A percentile compares a stretch with the other conserved stretches of the same genome.
These are phyloP conservation scores for Venturia carpophila DNA, from an alignment of 2,329 filamentous ascomycete species.

Conservation along the genomic window DNA sequence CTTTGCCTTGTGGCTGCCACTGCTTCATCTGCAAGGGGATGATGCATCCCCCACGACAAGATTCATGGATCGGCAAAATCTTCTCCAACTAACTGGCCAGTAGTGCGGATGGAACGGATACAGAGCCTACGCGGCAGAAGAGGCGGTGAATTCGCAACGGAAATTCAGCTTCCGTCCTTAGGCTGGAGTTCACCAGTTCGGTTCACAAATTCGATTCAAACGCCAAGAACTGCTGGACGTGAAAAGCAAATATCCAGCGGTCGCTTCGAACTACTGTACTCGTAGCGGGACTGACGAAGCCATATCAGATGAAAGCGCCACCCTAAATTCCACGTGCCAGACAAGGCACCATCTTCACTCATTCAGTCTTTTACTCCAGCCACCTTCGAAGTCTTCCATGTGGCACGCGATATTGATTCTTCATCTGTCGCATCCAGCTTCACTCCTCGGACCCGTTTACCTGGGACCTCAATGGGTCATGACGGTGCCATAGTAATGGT, in stretches of 20 bases:
- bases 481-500: background rate
- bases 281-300: background rate
- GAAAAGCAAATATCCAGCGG: background rate
- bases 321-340: background rate
- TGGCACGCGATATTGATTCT: background rate
- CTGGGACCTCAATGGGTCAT: background rate
- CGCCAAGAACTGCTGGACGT: background rate
- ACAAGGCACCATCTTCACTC: background rate
- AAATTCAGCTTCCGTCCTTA: background rate
- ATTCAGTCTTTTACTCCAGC: background rate
- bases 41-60: background rate
- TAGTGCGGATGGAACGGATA: conserved; percentile 2
- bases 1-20: background rate
- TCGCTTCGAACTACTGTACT: background rate
- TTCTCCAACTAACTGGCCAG: background rate
- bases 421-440: background rate
- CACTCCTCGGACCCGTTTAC: conserved; percentile 1
- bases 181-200: background rate
- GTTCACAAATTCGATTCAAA: background rate
- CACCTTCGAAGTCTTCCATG: background rate
- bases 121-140: background rate
- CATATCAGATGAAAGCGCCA: background rate
- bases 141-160: background rate
- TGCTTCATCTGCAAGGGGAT: conserved; percentile 5
- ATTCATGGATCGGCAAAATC: background rate